Conservation (phyloP, 1,284 basidiomycete species). For the Boletus smithii region DNA sequence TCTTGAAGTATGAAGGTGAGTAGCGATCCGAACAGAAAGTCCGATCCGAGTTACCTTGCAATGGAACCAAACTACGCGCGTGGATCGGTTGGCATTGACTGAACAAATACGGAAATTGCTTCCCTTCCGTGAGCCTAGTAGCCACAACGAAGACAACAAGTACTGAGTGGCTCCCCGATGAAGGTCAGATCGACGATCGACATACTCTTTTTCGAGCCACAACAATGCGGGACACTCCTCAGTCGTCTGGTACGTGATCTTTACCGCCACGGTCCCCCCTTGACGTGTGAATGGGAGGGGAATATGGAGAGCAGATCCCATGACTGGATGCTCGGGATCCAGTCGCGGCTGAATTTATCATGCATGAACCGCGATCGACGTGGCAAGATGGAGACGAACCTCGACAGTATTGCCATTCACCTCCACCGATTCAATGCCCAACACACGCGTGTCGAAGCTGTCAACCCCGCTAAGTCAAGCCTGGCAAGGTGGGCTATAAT, state of each 20-base stretch:
- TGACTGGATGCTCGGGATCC: slow-evolving; percentile 56
- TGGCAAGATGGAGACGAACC: slow-evolving; percentile 8
- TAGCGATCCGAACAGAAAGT: background rate
- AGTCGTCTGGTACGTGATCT: slow-evolving; percentile 77
- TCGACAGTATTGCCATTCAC: slow-evolving; percentile 46
- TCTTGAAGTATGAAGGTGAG: slow-evolving; percentile 38
- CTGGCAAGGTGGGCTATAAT: no score
- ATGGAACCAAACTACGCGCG: slow-evolving; percentile 74
- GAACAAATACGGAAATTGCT: slow-evolving; percentile 86
- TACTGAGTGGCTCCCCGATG: background rate
- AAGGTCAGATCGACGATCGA: slow-evolving; percentile 1
- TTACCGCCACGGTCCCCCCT: slow-evolving; percentile 52
- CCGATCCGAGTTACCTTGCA: slow-evolving; percentile 59
- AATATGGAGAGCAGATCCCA: slow-evolving; percentile 70
- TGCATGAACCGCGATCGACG: background rate
- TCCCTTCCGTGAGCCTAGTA: slow-evolving; percentile 86
- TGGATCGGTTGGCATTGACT: slow-evolving; percentile 95
- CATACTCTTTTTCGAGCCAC: slow-evolving; percentile 85
- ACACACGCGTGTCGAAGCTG: slow-evolving; percentile 78
- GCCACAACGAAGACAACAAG: background rate
- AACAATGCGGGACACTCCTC: slow-evolving; percentile 82
- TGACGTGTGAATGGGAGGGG: slow-evolving; percentile 43
- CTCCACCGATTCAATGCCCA: slow-evolving; percentile 61
- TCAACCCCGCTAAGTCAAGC: background rate
- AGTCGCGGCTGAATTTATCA: slow-evolving; percentile 44